A percentile compares a stretch with the other conserved stretches of the same genome.
These are phyloP conservation scores for Leucosporidium scottii DNA, from an alignment of 768 basidiomycete species.

Conservation along the genomic window DNA sequence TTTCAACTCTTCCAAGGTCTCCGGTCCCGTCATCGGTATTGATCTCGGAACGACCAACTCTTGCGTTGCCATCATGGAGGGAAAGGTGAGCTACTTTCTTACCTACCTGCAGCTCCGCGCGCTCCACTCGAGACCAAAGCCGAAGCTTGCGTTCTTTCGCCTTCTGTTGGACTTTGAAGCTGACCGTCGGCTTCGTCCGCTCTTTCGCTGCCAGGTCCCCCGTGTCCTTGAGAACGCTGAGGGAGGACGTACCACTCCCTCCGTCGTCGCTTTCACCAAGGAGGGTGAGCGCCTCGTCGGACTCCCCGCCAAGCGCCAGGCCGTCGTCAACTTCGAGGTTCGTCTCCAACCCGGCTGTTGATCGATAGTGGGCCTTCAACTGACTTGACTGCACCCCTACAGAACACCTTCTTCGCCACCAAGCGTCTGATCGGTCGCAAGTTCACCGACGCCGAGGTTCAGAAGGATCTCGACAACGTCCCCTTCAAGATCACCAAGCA, in stretches of 20 bases:
- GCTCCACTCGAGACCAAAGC: too few species aligned
- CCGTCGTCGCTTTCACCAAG: conserved; percentile 97
- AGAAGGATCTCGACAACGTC: conserved; percentile 66
- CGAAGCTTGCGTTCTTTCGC: too few species aligned
- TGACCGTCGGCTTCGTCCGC: too few species aligned
- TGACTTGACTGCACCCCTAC: conserved; percentile 49
- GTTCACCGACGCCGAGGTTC: conserved; percentile 86
- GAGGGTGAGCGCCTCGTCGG: conserved; percentile 89
- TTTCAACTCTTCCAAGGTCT: conserved; percentile 35
- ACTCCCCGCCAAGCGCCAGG: conserved; percentile 89
- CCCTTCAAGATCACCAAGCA: conserved; percentile 56
- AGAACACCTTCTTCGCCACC: conserved; percentile 58
- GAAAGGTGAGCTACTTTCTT: conserved; percentile 12
- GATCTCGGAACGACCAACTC: conserved; percentile 35
- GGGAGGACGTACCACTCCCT: conserved; percentile 95
- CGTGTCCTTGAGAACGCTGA: conserved; percentile 96
- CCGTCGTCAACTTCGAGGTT: conserved; percentile 75
- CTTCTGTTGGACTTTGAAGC: too few species aligned
- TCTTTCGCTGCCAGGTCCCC: conserved; percentile 41
- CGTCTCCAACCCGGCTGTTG: neutral
- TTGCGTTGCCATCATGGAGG: conserved; percentile 34
- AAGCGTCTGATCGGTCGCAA: conserved; percentile 92
- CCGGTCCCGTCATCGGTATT: conserved; percentile 33
- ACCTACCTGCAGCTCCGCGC: too few species aligned
- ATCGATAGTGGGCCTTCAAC: neutral